Conservation (phyloP, 108 stramenopile species). For the Pseudonitzschia multistriata region DNA sequence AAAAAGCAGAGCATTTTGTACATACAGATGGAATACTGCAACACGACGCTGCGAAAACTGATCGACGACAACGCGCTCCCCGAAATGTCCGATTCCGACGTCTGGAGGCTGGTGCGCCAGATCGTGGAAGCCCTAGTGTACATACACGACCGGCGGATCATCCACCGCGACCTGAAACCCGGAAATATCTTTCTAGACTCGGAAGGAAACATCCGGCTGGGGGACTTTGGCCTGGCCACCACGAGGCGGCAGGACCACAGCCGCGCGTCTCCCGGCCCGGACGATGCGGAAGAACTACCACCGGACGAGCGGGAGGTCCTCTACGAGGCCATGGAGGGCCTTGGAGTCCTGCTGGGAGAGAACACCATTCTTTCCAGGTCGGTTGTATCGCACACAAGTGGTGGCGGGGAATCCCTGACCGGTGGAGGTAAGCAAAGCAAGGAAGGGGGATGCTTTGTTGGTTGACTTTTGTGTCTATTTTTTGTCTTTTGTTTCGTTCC, state of each 20-base stretch:
- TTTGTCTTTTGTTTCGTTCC: not conserved
- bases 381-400: conserved; percentile 4
- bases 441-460: too few species aligned
- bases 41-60: conserved; percentile 70
- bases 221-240: conserved; percentile 69
- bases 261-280: too few species aligned
- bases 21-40: conserved; percentile 84
- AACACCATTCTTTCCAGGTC: conserved; percentile 9
- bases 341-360: conserved; percentile 42
- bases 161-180: conserved; percentile 70
- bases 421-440: conserved; percentile 40
- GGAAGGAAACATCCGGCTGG: conserved; percentile 55
- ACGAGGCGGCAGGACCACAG: too few species aligned
- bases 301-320: conserved; percentile 41
- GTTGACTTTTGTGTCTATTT: not conserved
- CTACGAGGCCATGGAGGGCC: conserved; percentile 58
- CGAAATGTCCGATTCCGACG: conserved; percentile 42
- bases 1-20: conserved; percentile 40
- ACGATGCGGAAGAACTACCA: too few species aligned
- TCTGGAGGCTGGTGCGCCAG: conserved; percentile 73
- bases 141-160: conserved; percentile 63
- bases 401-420: conserved; percentile 57
- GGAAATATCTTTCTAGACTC: conserved; percentile 71
- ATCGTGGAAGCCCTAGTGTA: conserved; percentile 79
- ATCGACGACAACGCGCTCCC: conserved; percentile 61